Evolutionary conservation across 2,329 filamentous ascomycete genomes (phyloP), one percentile per base, ranked within the genome.

Genomic region (Aspergillus proliferans): DNA sequence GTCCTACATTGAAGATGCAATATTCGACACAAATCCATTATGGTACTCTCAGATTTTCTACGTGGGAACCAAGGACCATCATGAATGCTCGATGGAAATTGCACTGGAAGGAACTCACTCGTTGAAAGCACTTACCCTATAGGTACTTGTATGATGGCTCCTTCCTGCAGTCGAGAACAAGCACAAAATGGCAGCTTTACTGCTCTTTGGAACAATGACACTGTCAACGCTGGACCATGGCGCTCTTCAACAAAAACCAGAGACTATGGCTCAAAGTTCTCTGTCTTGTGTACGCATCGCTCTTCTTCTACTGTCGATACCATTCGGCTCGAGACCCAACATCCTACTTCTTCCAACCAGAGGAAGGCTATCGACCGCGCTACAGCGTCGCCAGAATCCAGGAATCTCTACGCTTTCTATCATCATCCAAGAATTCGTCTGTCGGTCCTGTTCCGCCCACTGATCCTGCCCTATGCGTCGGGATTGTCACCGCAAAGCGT

Each of bases 401-500:
- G 7, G 57, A 59, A 28, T 58, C 58, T 6, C 34, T 52, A 1
- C 36, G 47, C 1, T 61, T 52, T 34, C 49, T 60, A 6, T 54
- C 52, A 1, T 34, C 47, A 18, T 56, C 48, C 43, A 60, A 60
- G 7, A 52, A 52, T 14, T 54, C 51, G 6, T 30, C 7, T 22
- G 19, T 38, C 2, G 43, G 41, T 30, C 30, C 49, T 45, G 39
- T 36, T 41, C 21, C 46, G 26, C 34, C 39, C 33, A 46, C 51
- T 48, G 43, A 51, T 41, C 52, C 47, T 18, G 43, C 47, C 42
- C 50, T 76, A 19, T 77, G 74, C 46, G 59, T 76, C 3, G 73
- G 72, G 10, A 68, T 76, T 47, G 68, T 73, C 21, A 71, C 71
- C 3, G 66, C 73, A 36, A 70, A 68, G 43, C 64, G 73, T 7